Base-by-base conservation (phyloP, 768 basidiomycete genomes). In the Lactarius trivialis region DNA sequence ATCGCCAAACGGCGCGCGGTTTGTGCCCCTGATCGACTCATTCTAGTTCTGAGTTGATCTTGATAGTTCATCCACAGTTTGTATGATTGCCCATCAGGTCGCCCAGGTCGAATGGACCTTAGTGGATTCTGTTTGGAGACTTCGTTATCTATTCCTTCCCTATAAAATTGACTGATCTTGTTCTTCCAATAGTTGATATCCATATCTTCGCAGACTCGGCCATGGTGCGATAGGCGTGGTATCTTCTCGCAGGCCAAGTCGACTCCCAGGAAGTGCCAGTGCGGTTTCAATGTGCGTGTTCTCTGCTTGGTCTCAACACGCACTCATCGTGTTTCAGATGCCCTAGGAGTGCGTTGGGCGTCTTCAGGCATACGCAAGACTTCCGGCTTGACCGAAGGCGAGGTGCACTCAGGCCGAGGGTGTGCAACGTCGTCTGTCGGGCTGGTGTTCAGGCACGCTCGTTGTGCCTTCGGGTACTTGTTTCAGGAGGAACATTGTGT, bases 391-490 rank as follows among this genome's bases (percentile, higher is more conserved):
- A 32, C 19, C 21, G 45, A 48, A 26, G 45, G 45, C 45, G 24
- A 14, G 24, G 39, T 34, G 39, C 58, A 53, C 41, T 50, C 58
- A 34, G 58, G 51, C 41, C 58, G 58, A 53, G 51, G 51, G 58
- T 53, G 58, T 21, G 17, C 3, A 21, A 53, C 24, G 32, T 34
- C 39, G 39, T 53, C 9, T n/a, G 51, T 34, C 51, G 58, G 17
- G 37, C 36, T 51, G 50, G 58, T 26, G 37, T 39, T 24, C 51
- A 3, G 15, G 58, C 50, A 15, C 4, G 48, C 50, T 28, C 50
- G 12, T 32, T 30, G 32, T 32, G 21, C 28, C n/a, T 1, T 15
- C 19, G 4, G 28, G 58, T 58, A 6, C 7, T 36, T 39, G 19
- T 39, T 52, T 17, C 32, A 12, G 3, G n/a, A 52, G 21, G 3